phyloP scores from a whole-genome alignment of 2,329 filamentous ascomycete species.

The Fusarium haematococcum region DNA sequence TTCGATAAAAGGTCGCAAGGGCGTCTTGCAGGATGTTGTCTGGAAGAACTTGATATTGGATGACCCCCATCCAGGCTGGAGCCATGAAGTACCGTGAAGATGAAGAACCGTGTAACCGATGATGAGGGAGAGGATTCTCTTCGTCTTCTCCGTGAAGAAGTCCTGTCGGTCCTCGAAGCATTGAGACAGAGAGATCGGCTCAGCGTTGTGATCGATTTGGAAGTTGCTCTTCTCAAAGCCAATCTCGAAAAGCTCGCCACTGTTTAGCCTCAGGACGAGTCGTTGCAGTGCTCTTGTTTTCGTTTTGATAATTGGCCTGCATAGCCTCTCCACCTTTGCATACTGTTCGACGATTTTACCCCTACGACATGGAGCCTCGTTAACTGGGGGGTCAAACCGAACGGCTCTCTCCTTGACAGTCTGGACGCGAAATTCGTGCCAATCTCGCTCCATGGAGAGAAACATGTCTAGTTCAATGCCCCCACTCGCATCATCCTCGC shows the following conservation, averaged over 20 bases:
- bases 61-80: not conserved
- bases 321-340: slow-evolving; percentile 5
- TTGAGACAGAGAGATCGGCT: not conserved
- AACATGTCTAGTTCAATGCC: slow-evolving; percentile 13
- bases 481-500: not conserved
- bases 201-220: not conserved
- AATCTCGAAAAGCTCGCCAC: slow-evolving; percentile 7
- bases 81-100: not conserved
- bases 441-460: slow-evolving; percentile 4
- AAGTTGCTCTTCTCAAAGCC: slow-evolving; percentile 7
- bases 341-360: not conserved
- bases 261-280: not conserved
- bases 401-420: not conserved
- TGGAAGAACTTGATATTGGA: not conserved
- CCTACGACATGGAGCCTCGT: not conserved
- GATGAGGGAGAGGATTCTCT: not conserved
- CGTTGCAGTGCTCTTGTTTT: not conserved
- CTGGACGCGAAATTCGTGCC: slow-evolving; percentile 6
- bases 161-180: not conserved
- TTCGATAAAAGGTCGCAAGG: not conserved
- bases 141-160: not conserved
- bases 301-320: slow-evolving; percentile 2
- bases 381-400: not conserved
- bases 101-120: not conserved
- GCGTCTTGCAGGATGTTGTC: not conserved